Conservation (phyloP, 208 protist species). For the Acanthamoeba lenticulata region DNA sequence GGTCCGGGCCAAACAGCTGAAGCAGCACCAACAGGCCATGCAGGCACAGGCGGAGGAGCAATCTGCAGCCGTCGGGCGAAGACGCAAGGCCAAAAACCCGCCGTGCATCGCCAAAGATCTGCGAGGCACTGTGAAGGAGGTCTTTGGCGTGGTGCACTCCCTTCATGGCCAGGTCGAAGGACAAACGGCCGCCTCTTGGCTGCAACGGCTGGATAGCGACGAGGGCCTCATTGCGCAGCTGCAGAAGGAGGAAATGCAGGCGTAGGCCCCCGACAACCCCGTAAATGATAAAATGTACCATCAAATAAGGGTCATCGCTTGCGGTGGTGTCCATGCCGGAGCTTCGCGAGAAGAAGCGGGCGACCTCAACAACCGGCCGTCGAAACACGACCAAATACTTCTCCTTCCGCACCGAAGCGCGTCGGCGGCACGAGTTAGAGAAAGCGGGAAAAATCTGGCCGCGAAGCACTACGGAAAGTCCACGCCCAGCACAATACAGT, state of each 20-base stretch:
- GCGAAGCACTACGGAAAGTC: no score
- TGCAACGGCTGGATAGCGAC: not conserved
- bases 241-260: not conserved
- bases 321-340: no score
- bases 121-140: not conserved
- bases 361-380: no score
- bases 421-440: no score
- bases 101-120: slow-evolving; percentile 8
- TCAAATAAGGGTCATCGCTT: no score
- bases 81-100: not conserved
- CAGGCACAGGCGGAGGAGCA: not conserved
- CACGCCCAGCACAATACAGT: no score
- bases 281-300: no score
- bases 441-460: no score
- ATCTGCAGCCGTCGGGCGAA: not conserved
- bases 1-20: not conserved
- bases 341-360: no score
- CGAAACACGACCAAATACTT: no score
- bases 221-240: not conserved
- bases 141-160: not conserved
- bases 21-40: not conserved
- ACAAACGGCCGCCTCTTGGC: not conserved
- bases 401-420: no score
- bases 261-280: no score
- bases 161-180: not conserved